Evolutionary conservation across 1,284 basidiomycete genomes (phyloP).

Genomic region (Fomitopsis schrenkii): DNA sequence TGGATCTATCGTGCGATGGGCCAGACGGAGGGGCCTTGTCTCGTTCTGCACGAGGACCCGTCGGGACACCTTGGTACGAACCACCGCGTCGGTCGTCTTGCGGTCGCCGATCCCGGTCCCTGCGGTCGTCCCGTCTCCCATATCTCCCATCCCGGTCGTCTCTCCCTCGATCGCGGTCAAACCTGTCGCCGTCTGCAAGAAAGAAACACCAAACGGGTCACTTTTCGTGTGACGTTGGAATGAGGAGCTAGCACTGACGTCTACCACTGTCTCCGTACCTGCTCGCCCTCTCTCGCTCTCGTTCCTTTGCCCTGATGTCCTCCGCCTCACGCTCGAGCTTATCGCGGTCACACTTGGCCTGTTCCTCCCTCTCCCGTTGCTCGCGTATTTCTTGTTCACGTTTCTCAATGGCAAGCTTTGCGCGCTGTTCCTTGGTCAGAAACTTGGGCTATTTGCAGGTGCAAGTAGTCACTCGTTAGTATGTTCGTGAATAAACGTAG

Average conservation of each 20-base stretch:
- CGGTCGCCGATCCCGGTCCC: constrained; percentile 25
- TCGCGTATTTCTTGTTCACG: constrained; percentile 76
- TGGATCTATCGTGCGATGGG: constrained; percentile 24
- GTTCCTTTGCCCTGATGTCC: constrained; percentile 48
- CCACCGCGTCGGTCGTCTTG: constrained; percentile 20
- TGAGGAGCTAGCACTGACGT: constrained; percentile 36
- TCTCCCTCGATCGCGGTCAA: constrained; percentile 45
- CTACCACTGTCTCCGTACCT: constrained; percentile 39
- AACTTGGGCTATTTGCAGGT: constrained; percentile 72
- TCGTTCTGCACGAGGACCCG: constrained; percentile 80
- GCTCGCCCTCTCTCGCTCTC: constrained; percentile 30
- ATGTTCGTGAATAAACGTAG: constrained; percentile 1
- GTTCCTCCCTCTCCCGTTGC: constrained; percentile 61
- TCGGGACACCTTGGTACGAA: constrained; percentile 59
- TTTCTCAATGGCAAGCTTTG: constrained; percentile 83
- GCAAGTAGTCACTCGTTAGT: not conserved
- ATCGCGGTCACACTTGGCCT: constrained; percentile 54
- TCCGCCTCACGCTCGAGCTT: constrained; percentile 74
- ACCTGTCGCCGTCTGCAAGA: constrained; percentile 54
- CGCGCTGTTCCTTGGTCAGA: constrained; percentile 83
- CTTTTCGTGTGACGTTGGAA: constrained; percentile 10
- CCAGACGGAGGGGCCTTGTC: constrained; percentile 36
- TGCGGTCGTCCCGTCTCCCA: constrained; percentile 32
- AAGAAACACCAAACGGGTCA: constrained; percentile 12
- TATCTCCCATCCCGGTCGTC: constrained; percentile 30